A percentile compares a stretch with the other conserved stretches of the same genome.
phyloP scores from a whole-genome alignment of 306 rosid genomes.

The Citrullus mucosospermus region DNA sequence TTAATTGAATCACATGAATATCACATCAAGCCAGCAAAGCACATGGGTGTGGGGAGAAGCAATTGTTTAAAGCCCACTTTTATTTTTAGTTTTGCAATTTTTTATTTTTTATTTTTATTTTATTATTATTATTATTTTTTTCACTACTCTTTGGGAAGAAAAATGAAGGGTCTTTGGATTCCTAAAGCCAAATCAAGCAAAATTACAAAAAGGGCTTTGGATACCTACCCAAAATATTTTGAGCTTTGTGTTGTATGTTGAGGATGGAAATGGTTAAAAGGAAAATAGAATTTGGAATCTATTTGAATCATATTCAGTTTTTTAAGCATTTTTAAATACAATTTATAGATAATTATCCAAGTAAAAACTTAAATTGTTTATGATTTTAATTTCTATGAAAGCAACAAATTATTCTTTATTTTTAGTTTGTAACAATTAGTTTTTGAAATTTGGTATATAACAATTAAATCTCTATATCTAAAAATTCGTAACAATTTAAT shows the following conservation, averaged over 20 bases:
- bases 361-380: no score
- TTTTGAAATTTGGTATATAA: no score
- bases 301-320: neutral
- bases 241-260: neutral
- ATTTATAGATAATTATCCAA: neutral
- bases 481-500: no score
- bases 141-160: neutral
- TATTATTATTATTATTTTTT: no score
- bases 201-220: neutral
- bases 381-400: no score
- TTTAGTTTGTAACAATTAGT: no score
- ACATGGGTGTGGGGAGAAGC: slow-evolving; percentile 37
- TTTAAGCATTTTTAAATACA: neutral
- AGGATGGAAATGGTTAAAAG: neutral
- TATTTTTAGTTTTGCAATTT: neutral
- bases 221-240: neutral
- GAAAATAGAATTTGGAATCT: neutral
- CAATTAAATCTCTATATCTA: no score
- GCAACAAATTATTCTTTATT: no score
- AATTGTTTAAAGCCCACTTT: slow-evolving; percentile 11
- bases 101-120: neutral
- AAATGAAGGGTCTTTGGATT: slow-evolving; percentile 2
- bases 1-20: slow-evolving; percentile 22
- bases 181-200: neutral
- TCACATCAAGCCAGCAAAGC: slow-evolving; percentile 12